Conservation (phyloP, 345 rosid genomes). For the Toxicodendron radicans region DNA sequence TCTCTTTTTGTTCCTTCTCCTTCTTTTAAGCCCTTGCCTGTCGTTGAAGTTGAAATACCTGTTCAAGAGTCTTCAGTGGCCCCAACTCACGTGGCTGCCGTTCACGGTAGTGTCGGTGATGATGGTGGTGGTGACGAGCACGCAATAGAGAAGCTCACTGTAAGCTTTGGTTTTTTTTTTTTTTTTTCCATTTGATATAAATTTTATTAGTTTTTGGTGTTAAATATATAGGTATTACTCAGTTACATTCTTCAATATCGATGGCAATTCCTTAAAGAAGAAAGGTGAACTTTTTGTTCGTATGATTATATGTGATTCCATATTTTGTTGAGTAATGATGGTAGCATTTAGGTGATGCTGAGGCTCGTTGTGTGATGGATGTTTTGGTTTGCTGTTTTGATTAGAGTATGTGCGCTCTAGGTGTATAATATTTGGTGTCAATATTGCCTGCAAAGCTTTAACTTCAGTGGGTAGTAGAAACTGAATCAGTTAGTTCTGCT, state of each 20-base stretch:
- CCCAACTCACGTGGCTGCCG: background rate
- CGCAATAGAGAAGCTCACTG: slow-evolving; percentile 32
- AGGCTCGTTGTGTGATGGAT: background rate
- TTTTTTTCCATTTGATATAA: background rate
- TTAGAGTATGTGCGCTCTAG: background rate
- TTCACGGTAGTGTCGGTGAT: slow-evolving; percentile 1
- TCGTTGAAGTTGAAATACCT: slow-evolving; percentile 37
- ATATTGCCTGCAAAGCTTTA: background rate
- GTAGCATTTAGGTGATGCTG: background rate
- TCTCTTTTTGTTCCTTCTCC: slow-evolving; percentile 16
- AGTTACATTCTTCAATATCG: too few species aligned
- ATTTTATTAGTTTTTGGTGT: slow-evolving; percentile 1
- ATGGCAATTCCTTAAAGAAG: too few species aligned
- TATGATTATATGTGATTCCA: too few species aligned
- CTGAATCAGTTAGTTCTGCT: background rate
- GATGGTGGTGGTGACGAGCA: slow-evolving; percentile 8
- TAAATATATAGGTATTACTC: too few species aligned
- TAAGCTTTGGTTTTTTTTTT: slow-evolving; percentile 1
- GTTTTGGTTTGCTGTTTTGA: background rate
- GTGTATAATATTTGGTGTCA: background rate
- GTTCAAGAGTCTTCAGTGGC: slow-evolving; percentile 22
- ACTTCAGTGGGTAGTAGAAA: background rate
- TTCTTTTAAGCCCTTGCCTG: slow-evolving; percentile 40
- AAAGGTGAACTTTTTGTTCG: too few species aligned
- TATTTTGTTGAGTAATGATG: too few species aligned